Evolutionary conservation across 2,329 filamentous ascomycete genomes (phyloP).

Genomic region (Neonectria magnoliae): DNA sequence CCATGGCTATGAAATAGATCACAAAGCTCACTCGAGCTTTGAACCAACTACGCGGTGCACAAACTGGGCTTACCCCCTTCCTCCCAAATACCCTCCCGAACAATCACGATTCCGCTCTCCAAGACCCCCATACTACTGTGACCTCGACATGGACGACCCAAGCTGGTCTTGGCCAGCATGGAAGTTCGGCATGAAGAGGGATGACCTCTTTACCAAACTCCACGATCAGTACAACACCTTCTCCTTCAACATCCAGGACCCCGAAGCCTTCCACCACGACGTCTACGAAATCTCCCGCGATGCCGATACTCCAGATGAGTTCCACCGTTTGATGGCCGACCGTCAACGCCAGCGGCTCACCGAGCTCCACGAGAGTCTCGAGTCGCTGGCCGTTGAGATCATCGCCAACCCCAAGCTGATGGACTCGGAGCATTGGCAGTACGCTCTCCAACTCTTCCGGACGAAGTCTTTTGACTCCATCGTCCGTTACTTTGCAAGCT

Average conservation of each 20-base stretch:
- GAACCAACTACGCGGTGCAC: conserved; percentile 28
- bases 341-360: conserved; percentile 64
- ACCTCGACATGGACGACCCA: conserved; percentile 65
- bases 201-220: conserved; percentile 66
- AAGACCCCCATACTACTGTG: conserved; percentile 54
- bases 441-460: conserved; percentile 67
- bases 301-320: conserved; percentile 62
- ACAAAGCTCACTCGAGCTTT: conserved; percentile 41
- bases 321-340: conserved; percentile 63
- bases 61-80: conserved; percentile 35
- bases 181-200: conserved; percentile 71
- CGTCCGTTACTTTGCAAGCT: conserved; percentile 68
- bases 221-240: conserved; percentile 70
- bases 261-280: conserved; percentile 69
- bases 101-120: conserved; percentile 24
- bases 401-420: conserved; percentile 68
- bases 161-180: conserved; percentile 66
- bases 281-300: conserved; percentile 66
- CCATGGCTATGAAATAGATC: conserved; percentile 43
- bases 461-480: conserved; percentile 69
- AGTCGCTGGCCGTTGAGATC: conserved; percentile 69
- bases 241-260: conserved; percentile 65
- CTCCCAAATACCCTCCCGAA: conserved; percentile 31
- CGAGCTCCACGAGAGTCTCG: conserved; percentile 65
- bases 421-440: conserved; percentile 67